Percentiles rank a stretch among this genome's conserved stretches.
These are phyloP conservation scores for Mucor mucedo DNA, from an alignment of 371 early-diverging fungal species.

Conservation along the genomic window DNA sequence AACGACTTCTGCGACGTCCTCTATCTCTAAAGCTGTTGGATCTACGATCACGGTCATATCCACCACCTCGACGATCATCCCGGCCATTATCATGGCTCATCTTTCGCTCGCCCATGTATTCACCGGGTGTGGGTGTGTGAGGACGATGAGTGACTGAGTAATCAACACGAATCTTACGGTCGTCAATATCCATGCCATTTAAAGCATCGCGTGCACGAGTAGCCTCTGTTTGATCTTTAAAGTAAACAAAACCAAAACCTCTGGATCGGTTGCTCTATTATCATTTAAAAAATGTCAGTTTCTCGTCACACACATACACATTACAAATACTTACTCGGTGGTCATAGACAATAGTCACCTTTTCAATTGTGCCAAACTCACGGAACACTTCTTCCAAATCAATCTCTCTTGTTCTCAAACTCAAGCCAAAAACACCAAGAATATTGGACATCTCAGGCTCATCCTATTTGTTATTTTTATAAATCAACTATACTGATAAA, in stretches of 20 bases:
- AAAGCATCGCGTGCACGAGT: slow-evolving; percentile 75
- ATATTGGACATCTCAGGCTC: slow-evolving; percentile 59
- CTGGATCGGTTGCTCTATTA: slow-evolving; percentile 55
- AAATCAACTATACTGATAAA: not conserved
- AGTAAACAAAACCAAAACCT: slow-evolving; percentile 92
- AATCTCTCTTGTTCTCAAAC: slow-evolving; percentile 67
- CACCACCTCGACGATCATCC: not conserved
- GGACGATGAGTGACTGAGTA: slow-evolving; percentile 71
- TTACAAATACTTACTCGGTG: slow-evolving; percentile 50
- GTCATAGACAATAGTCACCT: slow-evolving; percentile 65
- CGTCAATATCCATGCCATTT: slow-evolving; percentile 63
- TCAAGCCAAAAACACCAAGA: slow-evolving; percentile 86
- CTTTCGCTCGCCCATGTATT: slow-evolving; percentile 67
- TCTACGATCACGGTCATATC: slow-evolving; percentile 31
- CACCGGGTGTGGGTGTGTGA: slow-evolving; percentile 75
- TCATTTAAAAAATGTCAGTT: not conserved
- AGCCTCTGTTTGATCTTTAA: slow-evolving; percentile 76
- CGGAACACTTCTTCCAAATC: slow-evolving; percentile 75
- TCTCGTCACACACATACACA: not conserved
- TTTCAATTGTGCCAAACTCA: slow-evolving; percentile 65
- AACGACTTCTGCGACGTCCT: slow-evolving; percentile 38
- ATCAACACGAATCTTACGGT: slow-evolving; percentile 81
- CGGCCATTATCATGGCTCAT: not conserved
- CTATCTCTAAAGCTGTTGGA: slow-evolving; percentile 9
- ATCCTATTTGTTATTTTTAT: slow-evolving; percentile 23